Base-by-base conservation (phyloP, 768 basidiomycete genomes). In the Rhodosporidiobolus sp. region DNA sequence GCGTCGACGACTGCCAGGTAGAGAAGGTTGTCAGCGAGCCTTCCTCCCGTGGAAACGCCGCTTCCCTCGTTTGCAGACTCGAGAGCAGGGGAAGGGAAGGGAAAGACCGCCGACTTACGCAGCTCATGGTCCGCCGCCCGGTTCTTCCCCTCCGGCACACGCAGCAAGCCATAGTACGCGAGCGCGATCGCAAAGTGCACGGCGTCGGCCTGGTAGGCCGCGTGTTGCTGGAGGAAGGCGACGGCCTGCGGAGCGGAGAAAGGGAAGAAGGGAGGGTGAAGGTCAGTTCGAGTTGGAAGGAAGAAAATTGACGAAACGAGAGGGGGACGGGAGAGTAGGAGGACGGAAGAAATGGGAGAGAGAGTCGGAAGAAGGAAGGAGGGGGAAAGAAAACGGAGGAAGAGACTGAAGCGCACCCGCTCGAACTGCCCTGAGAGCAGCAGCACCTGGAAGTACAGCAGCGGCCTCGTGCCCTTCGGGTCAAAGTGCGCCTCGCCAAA, bases 361-460 rank as follows among this genome's bases (percentile, higher is more conserved):
- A 20, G 17, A 14, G 34, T 14, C 10, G 56, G 34, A 26, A 22
- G 53, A 10, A 49, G 26, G 16, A 17, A 28, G 20, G 30, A 5
- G 20, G 38, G 24, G 17, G 19, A 32, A 14, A 48, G 60, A 24
- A 7, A 67, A 34, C 30, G 16, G 17, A 9, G 16, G 3, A 46
- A 28, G 19, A 17, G 46, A 1, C 1, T n/a, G 7, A 4, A 28
- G 82, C 87, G 69, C 72, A 92, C 94, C 81, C 90, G 83, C 81
- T 99, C 96, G 77, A 97, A 99, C 79, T 96, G 90, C 22, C 93
- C 96, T 76, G 90, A 92, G 83, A 94, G 88, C 30, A 96, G 85
- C 72, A 98, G 82, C 1, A 97, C 88, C 70, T 83, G 81, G 79
- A 83, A 82, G 78, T 82, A 83, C 10, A 81, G 78, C 55, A 83